Percentiles rank a stretch among this genome's conserved stretches.
Evolutionary conservation across 352 stramenopile species (phyloP).

Genomic region (Phytophthora cryptogea): DNA sequence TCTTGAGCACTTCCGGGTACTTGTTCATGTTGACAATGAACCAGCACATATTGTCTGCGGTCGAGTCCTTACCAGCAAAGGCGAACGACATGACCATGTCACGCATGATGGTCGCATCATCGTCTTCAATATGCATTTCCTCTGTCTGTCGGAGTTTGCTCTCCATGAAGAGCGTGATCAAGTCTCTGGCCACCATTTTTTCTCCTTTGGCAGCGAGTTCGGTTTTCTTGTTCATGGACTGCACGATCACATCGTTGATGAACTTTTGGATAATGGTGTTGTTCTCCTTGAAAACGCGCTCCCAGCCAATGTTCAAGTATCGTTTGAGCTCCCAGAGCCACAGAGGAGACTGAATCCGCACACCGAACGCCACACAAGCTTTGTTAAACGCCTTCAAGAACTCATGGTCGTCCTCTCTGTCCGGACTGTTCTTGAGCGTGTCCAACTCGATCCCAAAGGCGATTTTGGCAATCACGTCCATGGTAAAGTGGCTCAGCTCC

Average conservation of each 20-base stretch:
- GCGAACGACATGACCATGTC: slow-evolving; percentile 81
- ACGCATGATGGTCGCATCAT: slow-evolving; percentile 51
- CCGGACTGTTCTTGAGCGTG: slow-evolving; percentile 38
- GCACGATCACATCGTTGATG: slow-evolving; percentile 53
- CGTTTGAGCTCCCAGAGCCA: slow-evolving; percentile 46
- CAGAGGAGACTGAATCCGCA: slow-evolving; percentile 36
- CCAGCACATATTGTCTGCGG: slow-evolving; percentile 65
- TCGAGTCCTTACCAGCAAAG: slow-evolving; percentile 80
- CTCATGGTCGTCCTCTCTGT: slow-evolving; percentile 42
- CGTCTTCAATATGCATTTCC: slow-evolving; percentile 28
- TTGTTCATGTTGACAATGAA: slow-evolving; percentile 70
- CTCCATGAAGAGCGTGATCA: slow-evolving; percentile 49
- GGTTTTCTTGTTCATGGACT: slow-evolving; percentile 46
- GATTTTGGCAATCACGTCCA: slow-evolving; percentile 68
- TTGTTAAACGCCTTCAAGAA: slow-evolving; percentile 57
- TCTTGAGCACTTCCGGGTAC: slow-evolving; percentile 50
- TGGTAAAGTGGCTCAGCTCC: slow-evolving; percentile 58
- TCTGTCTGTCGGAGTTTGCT: slow-evolving; percentile 36
- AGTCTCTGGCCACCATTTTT: slow-evolving; percentile 45
- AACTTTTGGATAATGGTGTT: slow-evolving; percentile 47
- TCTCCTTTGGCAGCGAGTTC: slow-evolving; percentile 57
- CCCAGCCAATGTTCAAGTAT: slow-evolving; percentile 40
- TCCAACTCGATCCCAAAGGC: slow-evolving; percentile 52
- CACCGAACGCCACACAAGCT: slow-evolving; percentile 32
- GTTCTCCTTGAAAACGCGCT: slow-evolving; percentile 46